Evolutionary conservation across 2,329 filamentous ascomycete genomes (phyloP).

Genomic region (Amauroascus verrucosus): DNA sequence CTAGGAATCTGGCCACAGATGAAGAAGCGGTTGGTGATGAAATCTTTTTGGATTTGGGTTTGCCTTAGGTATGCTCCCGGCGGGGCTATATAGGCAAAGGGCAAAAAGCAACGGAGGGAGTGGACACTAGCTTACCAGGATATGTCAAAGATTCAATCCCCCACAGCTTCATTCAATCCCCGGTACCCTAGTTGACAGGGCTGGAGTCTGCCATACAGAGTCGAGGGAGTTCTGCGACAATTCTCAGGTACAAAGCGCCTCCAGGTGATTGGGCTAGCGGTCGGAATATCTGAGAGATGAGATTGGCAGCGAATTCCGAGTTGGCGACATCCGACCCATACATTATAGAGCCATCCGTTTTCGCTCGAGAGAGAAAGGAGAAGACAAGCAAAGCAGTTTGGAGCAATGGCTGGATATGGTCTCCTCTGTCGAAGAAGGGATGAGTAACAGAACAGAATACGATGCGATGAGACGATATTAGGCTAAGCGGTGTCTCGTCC

Average conservation of each 20-base stretch:
- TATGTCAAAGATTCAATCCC: background rate
- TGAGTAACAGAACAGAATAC: background rate
- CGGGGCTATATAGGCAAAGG: conserved; percentile 6
- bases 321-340: conserved; percentile 1
- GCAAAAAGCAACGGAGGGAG: conserved; percentile 5
- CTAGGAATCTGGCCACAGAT: background rate
- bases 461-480: conserved; percentile 4
- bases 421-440: background rate
- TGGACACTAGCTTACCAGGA: conserved; percentile 5
- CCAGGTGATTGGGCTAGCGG: background rate
- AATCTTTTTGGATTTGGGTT: conserved; percentile 7
- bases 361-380: background rate
- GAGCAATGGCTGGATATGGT: background rate
- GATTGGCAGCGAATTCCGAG: conserved; percentile 10
- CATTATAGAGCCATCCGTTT: background rate
- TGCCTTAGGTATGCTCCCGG: background rate
- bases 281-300: conserved; percentile 4
- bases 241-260: background rate
- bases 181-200: background rate
- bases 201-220: background rate
- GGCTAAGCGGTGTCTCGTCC: background rate
- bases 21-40: conserved; percentile 1
- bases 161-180: background rate
- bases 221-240: background rate
- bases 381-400: background rate